Conservation (phyloP, 208 protist species). For the Balamuthia mandrillaris region DNA sequence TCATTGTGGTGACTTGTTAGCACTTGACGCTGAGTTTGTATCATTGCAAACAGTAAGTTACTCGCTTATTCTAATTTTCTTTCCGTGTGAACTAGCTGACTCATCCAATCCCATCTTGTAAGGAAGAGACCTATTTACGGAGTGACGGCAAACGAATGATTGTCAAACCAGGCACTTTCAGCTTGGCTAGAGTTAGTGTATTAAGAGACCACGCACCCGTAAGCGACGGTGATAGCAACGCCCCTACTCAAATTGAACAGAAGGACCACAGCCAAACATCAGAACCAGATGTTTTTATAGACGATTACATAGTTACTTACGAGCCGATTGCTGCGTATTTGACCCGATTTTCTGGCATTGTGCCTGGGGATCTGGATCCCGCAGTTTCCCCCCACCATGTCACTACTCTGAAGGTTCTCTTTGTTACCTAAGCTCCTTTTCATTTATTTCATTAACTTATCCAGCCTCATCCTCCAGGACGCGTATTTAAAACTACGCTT, state of each 20-base stretch:
- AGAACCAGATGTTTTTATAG: constrained; percentile 56
- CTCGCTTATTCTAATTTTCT: neutral
- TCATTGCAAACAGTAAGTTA: constrained; percentile 44
- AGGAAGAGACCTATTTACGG: constrained; percentile 46
- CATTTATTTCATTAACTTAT: too few relatives aligned
- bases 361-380: constrained; percentile 90
- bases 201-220: too few relatives aligned
- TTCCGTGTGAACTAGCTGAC: neutral
- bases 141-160: constrained; percentile 56
- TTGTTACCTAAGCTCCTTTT: too few relatives aligned
- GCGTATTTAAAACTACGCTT: constrained; percentile 87
- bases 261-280: neutral
- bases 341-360: constrained; percentile 80
- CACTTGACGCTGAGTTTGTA: constrained; percentile 76
- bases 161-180: constrained; percentile 56
- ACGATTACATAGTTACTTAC: constrained; percentile 68
- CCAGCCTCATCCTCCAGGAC: too few relatives aligned
- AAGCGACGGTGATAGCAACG: neutral
- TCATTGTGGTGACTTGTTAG: constrained; percentile 41
- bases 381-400: constrained; percentile 82
- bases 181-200: constrained; percentile 58
- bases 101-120: neutral
- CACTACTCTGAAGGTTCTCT: constrained; percentile 89
- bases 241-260: neutral
- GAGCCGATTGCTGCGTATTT: constrained; percentile 70